Evolutionary conservation across 345 rosid genomes (phyloP).

Genomic region (Rhizophora mangle): DNA sequence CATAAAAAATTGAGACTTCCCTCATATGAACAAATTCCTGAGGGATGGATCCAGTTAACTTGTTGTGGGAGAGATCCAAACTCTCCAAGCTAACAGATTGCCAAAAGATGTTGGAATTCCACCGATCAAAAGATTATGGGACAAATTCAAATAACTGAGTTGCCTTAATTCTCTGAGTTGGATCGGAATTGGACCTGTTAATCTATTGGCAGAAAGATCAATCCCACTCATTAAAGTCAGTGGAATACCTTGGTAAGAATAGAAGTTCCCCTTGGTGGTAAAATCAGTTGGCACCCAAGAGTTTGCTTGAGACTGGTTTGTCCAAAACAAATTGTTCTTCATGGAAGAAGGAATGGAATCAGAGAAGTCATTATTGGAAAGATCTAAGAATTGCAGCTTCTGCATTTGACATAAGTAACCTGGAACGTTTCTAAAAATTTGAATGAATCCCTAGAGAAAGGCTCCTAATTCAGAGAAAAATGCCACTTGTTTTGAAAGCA

Average conservation of each 20-base stretch:
- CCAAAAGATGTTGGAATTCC: conserved; percentile 15
- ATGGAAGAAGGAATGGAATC: conserved; percentile 19
- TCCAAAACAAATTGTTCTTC: conserved; percentile 7
- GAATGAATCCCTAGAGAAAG: conserved; percentile 10
- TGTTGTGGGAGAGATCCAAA: conserved; percentile 29
- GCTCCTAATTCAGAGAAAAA: conserved; percentile 15
- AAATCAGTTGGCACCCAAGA: conserved; percentile 24
- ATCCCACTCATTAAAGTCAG: conserved; percentile 25
- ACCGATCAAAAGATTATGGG: conserved; percentile 19
- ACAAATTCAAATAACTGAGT: conserved; percentile 21
- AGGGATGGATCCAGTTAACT: conserved; percentile 19
- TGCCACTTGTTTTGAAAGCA: not conserved
- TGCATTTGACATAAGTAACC: conserved; percentile 14
- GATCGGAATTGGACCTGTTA: conserved; percentile 8
- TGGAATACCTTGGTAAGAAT: conserved; percentile 17
- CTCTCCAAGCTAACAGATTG: conserved; percentile 17
- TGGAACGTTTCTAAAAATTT: conserved; percentile 6
- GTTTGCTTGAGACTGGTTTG: conserved; percentile 7
- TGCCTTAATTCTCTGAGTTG: conserved; percentile 13
- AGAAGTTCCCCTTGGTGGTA: conserved; percentile 20
- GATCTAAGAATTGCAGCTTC: conserved; percentile 21
- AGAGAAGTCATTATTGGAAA: conserved; percentile 17
- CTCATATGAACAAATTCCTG: not conserved
- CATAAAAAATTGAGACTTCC: conserved; percentile 9
- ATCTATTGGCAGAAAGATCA: conserved; percentile 17